phyloP scores from a whole-genome alignment of 108 stramenopile genomes.

The Nitzschia sp. region DNA sequence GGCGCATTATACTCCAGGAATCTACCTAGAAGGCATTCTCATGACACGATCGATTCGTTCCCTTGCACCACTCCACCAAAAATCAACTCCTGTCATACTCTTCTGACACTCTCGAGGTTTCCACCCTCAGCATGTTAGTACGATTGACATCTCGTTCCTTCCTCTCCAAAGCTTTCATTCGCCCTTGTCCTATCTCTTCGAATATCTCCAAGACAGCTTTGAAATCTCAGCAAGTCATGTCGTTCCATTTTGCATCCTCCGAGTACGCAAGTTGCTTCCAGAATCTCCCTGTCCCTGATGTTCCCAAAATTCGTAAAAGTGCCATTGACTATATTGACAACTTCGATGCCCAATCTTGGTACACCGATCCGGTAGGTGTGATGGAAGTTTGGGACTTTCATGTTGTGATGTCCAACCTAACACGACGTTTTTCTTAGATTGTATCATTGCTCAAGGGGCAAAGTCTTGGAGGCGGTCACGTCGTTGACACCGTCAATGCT shows the following conservation, averaged over 20 bases:
- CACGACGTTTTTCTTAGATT: slow-evolving; percentile 18
- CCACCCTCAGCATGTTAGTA: no score
- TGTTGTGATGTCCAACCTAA: neutral
- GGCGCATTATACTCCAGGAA: no score
- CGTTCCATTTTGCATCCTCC: slow-evolving; percentile 77
- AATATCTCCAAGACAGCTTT: no score
- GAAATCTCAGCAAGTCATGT: slow-evolving; percentile 1
- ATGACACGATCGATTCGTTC: no score
- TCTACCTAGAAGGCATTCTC: no score
- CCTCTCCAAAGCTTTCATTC: no score
- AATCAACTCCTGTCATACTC: no score
- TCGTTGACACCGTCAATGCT: slow-evolving; percentile 58
- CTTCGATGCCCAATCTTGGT: slow-evolving; percentile 68
- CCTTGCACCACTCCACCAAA: no score
- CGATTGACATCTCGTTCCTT: no score
- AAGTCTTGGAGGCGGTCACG: slow-evolving; percentile 31
- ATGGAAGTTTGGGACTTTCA: neutral
- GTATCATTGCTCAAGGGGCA: slow-evolving; percentile 55
- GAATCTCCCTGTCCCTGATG: slow-evolving; percentile 57
- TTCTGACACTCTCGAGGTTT: no score
- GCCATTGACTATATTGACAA: slow-evolving; percentile 60
- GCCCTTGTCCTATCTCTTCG: no score
- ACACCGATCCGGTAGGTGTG: slow-evolving; percentile 62
- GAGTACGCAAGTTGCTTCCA: slow-evolving; percentile 67
- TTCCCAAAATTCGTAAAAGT: slow-evolving; percentile 44